Base-by-base conservation (phyloP, 139 green algal genomes). In the Picocystis salinarum region DNA sequence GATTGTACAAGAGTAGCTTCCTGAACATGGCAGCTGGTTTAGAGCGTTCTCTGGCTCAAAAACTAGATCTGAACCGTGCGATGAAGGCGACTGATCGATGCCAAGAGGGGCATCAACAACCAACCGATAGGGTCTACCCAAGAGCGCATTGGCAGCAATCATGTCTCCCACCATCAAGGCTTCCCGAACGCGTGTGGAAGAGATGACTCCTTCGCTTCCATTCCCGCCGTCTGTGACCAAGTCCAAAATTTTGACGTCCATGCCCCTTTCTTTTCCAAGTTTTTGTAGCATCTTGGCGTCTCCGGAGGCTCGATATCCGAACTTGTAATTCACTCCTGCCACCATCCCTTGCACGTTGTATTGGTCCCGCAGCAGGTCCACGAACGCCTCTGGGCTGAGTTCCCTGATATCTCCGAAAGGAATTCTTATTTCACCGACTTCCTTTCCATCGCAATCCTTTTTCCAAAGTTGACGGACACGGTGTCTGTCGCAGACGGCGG, bases 241-340 rank as follows among this genome's bases (percentile, higher is more conserved):
- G 5, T 53, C 44, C 17, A 53, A 42, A 23, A 59, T 25, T 15
- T 26, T 13, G 10, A 59, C 51, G 19, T 26, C 19, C 17, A 53
- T n/a, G 5, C 22, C 51, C 33, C 33, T n/a, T 34, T 53, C 39
- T 24, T 23, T 29, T n/a, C 51, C 51, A 20, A 59, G 46, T 10
- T 44, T 15, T 4, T 26, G 24, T 4, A 59, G 33, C n/a, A 25
- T 33, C 13, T 24, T 34, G 12, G 42, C 42, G 44, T 34, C 28
- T 4, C 51, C 51, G 12, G 28, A 33, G 15, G 51, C 51, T 12
- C 28, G 31, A 33, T 48, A 53, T 3, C 80, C 80, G 73, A 94
- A 94, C 17, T 79, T 64, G 50, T 89, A 94, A 44, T 90, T 90
- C 6, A 52, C 17, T 6, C 83, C 83, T 17, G 82, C 78, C 20